Percentiles rank a stretch among this genome's conserved stretches.
Evolutionary conservation across 495 filamentous ascomycete genomes (phyloP).

Genomic region (Talaromyces liani): DNA sequence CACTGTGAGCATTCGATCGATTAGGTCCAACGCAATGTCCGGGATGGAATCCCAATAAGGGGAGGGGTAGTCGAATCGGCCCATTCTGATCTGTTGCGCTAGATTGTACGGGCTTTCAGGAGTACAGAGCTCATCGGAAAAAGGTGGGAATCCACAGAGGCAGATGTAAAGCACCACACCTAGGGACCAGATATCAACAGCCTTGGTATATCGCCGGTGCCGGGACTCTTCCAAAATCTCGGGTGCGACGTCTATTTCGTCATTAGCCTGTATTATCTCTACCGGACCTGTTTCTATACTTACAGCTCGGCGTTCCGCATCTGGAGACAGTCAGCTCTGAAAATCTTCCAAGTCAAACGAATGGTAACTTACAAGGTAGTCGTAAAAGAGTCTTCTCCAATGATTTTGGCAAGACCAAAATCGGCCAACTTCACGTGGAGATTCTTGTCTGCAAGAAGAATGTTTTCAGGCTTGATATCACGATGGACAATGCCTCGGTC

Average conservation of each 20-base stretch:
- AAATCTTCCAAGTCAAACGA: not conserved
- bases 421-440: constrained; percentile 89
- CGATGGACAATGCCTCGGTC: constrained; percentile 96
- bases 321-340: constrained; percentile 25
- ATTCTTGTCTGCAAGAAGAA: constrained; percentile 76
- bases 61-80: constrained; percentile 87
- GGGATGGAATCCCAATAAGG: constrained; percentile 96
- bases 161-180: constrained; percentile 99
- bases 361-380: constrained; percentile 65
- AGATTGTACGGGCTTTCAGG: constrained; percentile 75
- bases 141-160: constrained; percentile 95
- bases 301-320: constrained; percentile 89
- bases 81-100: constrained; percentile 83
- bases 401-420: constrained; percentile 97
- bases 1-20: constrained; percentile 90
- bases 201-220: constrained; percentile 83
- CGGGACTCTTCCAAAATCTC: constrained; percentile 79
- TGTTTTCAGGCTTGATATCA: constrained; percentile 99
- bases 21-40: constrained; percentile 85
- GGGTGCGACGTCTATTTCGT: constrained; percentile 71
- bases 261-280: not conserved
- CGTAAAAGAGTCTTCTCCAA: constrained; percentile 97
- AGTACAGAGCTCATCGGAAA: constrained; percentile 84
- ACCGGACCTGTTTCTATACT: constrained; percentile 18
- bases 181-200: constrained; percentile 94